Percentiles rank a stretch among this genome's conserved stretches.
Conservation (phyloP, 1,139 yeast genomes). For the Geotrichum klebahnii region DNA sequence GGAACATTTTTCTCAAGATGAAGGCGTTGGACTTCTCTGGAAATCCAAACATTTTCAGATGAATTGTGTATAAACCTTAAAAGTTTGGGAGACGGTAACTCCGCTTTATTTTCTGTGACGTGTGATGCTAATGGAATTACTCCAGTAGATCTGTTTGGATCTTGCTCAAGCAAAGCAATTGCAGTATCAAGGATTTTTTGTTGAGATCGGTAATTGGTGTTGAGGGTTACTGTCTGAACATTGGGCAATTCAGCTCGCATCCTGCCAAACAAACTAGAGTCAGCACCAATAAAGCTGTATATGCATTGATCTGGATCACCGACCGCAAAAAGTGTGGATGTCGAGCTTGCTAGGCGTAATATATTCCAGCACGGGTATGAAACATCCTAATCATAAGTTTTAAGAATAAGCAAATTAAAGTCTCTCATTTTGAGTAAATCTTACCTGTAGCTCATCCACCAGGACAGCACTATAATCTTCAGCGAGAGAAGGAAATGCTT, state of each 20-base stretch:
- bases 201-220: slow-evolving; percentile 79
- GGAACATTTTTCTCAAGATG: slow-evolving; percentile 1
- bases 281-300: slow-evolving; percentile 76
- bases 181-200: slow-evolving; percentile 60
- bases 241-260: slow-evolving; percentile 51
- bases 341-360: neutral
- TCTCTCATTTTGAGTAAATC: slow-evolving; percentile 37
- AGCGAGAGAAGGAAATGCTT: slow-evolving; percentile 46
- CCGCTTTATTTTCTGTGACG: neutral
- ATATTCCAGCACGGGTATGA: slow-evolving; percentile 17
- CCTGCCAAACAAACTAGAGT: slow-evolving; percentile 50
- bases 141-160: slow-evolving; percentile 30
- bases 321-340: slow-evolving; percentile 44
- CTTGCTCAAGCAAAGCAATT: slow-evolving; percentile 63
- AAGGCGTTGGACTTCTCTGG: slow-evolving; percentile 3
- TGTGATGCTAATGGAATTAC: neutral
- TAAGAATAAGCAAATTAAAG: neutral
- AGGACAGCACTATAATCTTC: slow-evolving; percentile 61
- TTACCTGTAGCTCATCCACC: slow-evolving; percentile 94
- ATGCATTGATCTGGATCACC: slow-evolving; percentile 97
- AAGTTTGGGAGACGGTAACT: slow-evolving; percentile 6
- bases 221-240: slow-evolving; percentile 45
- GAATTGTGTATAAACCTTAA: neutral
- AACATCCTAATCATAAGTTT: slow-evolving; percentile 12
- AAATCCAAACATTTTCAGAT: slow-evolving; percentile 14